Evolutionary conservation across 2,329 filamentous ascomycete genomes (phyloP).

Genomic region (Lecanosticta acicola): DNA sequence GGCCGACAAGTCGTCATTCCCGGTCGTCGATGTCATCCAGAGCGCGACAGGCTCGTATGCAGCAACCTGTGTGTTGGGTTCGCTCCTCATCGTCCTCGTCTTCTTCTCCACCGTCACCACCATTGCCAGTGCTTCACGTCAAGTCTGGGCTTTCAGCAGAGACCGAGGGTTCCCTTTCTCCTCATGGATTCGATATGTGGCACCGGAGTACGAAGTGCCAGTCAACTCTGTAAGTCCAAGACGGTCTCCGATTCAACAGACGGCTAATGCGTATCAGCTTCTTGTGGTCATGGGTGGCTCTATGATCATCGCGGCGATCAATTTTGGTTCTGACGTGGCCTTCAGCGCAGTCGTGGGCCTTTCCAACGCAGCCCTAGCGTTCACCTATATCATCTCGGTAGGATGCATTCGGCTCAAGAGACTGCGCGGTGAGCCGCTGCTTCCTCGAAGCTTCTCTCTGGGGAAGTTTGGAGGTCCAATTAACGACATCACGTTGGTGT

Average conservation of each 20-base stretch:
- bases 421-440: slow-evolving; percentile 27
- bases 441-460: slow-evolving; percentile 29
- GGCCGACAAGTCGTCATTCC: slow-evolving; percentile 24
- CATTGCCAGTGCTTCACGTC: slow-evolving; percentile 30
- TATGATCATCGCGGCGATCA: slow-evolving; percentile 37
- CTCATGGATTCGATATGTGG: slow-evolving; percentile 30
- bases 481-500: slow-evolving; percentile 31
- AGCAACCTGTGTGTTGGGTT: slow-evolving; percentile 28
- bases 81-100: slow-evolving; percentile 29
- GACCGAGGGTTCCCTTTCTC: slow-evolving; percentile 33
- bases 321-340: slow-evolving; percentile 38
- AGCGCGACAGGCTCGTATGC: slow-evolving; percentile 28
- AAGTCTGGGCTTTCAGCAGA: slow-evolving; percentile 32
- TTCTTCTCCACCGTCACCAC: slow-evolving; percentile 35
- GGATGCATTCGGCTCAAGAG: slow-evolving; percentile 31
- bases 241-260: not conserved
- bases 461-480: slow-evolving; percentile 31
- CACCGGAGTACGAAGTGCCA: slow-evolving; percentile 28
- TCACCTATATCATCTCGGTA: slow-evolving; percentile 32
- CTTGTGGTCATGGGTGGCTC: slow-evolving; percentile 29
- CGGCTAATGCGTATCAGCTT: slow-evolving; percentile 17
- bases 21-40: slow-evolving; percentile 30
- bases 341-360: slow-evolving; percentile 41
- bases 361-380: slow-evolving; percentile 31
- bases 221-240: slow-evolving; percentile 26